A percentile compares a stretch with the other conserved stretches of the same genome.
These are phyloP conservation scores for Lanmaoa rubissima DNA, from an alignment of 768 basidiomycete genomes.

Conservation along the genomic window DNA sequence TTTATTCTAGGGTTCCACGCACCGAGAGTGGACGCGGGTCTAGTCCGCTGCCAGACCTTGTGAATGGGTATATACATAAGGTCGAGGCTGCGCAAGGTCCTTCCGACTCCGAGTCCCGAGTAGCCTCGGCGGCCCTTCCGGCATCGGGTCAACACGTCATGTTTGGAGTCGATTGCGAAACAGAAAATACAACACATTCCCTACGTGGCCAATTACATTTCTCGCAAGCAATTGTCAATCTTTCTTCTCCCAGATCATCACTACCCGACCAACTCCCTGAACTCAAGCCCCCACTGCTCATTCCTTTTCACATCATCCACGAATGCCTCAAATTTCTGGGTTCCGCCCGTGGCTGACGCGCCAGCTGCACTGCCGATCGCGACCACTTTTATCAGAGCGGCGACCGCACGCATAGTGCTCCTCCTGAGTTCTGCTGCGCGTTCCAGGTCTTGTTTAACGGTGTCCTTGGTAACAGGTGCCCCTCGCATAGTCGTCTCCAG, in stretches of 20 bases:
- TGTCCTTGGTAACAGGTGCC: conserved; percentile 86
- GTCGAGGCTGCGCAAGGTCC: conserved; percentile 2
- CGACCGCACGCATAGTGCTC: conserved; percentile 85
- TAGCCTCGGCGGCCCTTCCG: not conserved
- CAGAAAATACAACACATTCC: not conserved
- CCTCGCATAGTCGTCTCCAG: conserved; percentile 91
- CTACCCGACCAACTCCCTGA: conserved; percentile 37
- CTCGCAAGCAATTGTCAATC: not conserved
- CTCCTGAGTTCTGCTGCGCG: conserved; percentile 87
- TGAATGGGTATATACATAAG: not conserved
- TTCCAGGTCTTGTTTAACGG: conserved; percentile 91
- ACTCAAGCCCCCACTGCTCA: conserved; percentile 64
- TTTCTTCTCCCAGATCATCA: conserved; percentile 5
- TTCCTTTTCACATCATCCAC: conserved; percentile 72
- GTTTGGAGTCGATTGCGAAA: not conserved
- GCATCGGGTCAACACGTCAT: not conserved
- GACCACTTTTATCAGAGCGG: conserved; percentile 75
- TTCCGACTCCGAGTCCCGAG: conserved; percentile 5
- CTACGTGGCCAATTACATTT: not conserved
- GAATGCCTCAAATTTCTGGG: conserved; percentile 68
- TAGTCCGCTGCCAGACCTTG: not conserved
- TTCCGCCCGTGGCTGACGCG: conserved; percentile 22
- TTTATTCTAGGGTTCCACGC: not conserved
- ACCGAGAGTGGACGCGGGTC: not conserved
- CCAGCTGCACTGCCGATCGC: conserved; percentile 54